phyloP scores from a whole-genome alignment of 2,329 filamentous ascomycete genomes.

The Fusarium hainanense region DNA sequence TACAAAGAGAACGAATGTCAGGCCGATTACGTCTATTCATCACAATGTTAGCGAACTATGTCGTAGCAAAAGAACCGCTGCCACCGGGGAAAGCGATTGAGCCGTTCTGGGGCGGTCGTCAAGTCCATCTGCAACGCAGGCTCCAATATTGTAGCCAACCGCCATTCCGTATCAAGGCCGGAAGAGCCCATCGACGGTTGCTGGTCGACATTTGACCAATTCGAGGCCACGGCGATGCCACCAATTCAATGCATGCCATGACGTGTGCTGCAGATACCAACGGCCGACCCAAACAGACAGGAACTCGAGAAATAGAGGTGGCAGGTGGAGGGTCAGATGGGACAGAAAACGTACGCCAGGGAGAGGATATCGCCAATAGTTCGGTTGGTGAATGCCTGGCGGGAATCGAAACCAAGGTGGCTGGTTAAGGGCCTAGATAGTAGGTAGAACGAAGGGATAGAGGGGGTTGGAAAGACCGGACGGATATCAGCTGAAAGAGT shows the following conservation, averaged over 20 bases:
- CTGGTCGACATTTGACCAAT: slow-evolving; percentile 19
- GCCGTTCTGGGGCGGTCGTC: slow-evolving; percentile 11
- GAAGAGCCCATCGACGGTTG: slow-evolving; percentile 17
- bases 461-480: slow-evolving; percentile 51
- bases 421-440: slow-evolving; percentile 34
- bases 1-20: slow-evolving; percentile 37
- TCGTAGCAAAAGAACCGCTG: slow-evolving; percentile 11
- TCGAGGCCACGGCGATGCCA: slow-evolving; percentile 26
- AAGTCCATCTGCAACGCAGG: slow-evolving; percentile 30
- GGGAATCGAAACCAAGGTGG: slow-evolving; percentile 38
- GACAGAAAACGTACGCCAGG: slow-evolving; percentile 44
- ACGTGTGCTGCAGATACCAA: slow-evolving; percentile 29
- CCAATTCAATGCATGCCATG: slow-evolving; percentile 41
- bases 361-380: slow-evolving; percentile 48
- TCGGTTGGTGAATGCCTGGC: slow-evolving; percentile 38
- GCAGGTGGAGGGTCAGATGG: slow-evolving; percentile 39
- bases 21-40: slow-evolving; percentile 35
- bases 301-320: slow-evolving; percentile 28
- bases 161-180: slow-evolving; percentile 39
- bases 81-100: slow-evolving; percentile 22
- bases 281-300: slow-evolving; percentile 25
- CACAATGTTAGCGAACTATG: slow-evolving; percentile 37
- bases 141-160: slow-evolving; percentile 35
- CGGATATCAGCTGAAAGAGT: slow-evolving; percentile 57
- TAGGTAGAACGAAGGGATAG: slow-evolving; percentile 38